A percentile compares a stretch with the other conserved stretches of the same genome.
Conservation (phyloP, 1,284 basidiomycete genomes). For the Pterulicium gracile region DNA sequence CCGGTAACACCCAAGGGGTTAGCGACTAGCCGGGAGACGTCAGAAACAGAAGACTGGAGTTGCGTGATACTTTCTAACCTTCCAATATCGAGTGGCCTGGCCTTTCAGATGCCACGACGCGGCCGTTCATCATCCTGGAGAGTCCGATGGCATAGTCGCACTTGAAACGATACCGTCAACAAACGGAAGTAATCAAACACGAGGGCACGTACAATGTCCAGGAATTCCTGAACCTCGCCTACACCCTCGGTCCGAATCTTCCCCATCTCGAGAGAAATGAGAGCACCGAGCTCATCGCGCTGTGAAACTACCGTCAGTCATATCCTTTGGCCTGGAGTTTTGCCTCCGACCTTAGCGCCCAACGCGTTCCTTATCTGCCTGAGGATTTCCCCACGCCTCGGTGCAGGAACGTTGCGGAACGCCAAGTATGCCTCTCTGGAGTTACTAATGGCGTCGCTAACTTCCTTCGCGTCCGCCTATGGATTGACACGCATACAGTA, state of each 20-base stretch:
- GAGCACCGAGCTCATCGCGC: slow-evolving; percentile 74
- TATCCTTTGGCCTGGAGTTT: too few species aligned
- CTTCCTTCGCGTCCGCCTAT: background rate
- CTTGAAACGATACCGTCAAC: slow-evolving; percentile 16
- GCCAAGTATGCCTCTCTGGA: slow-evolving; percentile 54
- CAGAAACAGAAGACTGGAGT: slow-evolving; percentile 3
- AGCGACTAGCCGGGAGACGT: slow-evolving; percentile 42
- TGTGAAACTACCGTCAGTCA: too few species aligned
- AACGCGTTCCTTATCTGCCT: slow-evolving; percentile 81
- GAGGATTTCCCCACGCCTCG: slow-evolving; percentile 79
- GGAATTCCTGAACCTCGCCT: slow-evolving; percentile 91
- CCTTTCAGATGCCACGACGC: slow-evolving; percentile 76
- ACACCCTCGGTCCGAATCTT: slow-evolving; percentile 90
- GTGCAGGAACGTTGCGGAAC: slow-evolving; percentile 76
- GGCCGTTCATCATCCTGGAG: slow-evolving; percentile 86
- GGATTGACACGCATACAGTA: too few species aligned
- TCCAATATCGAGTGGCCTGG: slow-evolving; percentile 88
- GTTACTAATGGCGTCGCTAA: slow-evolving; percentile 1
- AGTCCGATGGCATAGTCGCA: slow-evolving; percentile 65
- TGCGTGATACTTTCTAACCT: slow-evolving; percentile 31
- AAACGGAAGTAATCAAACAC: slow-evolving; percentile 7
- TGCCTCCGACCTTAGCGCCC: slow-evolving; percentile 65
- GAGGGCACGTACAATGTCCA: slow-evolving; percentile 50
- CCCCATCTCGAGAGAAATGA: slow-evolving; percentile 89
- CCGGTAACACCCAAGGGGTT: slow-evolving; percentile 92